A percentile compares a stretch with the other conserved stretches of the same genome.
These are phyloP conservation scores for Saturnispora gosingensis DNA, from an alignment of 805 yeast genomes.

Conservation along the genomic window DNA sequence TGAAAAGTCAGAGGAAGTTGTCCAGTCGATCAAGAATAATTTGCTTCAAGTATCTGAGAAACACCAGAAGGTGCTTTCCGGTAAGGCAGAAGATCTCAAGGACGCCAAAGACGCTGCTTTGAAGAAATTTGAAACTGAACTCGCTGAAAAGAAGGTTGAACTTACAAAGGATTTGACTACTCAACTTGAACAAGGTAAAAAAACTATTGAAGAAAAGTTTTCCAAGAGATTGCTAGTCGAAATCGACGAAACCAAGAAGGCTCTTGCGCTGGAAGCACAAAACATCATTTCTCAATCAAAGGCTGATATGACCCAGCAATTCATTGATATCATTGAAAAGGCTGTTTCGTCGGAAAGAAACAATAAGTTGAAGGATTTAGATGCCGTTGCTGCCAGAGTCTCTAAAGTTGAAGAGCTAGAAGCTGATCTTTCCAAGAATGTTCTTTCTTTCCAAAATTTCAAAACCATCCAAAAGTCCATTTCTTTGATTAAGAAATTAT, in stretches of 20 bases:
- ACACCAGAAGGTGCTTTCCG: slow-evolving; percentile 18
- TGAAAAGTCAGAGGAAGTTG: slow-evolving; percentile 17
- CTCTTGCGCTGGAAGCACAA: slow-evolving; percentile 60
- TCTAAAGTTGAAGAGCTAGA: slow-evolving; percentile 48
- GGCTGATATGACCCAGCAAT: slow-evolving; percentile 58
- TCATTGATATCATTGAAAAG: slow-evolving; percentile 47
- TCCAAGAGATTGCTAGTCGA: slow-evolving; percentile 50
- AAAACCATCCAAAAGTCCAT: slow-evolving; percentile 38
- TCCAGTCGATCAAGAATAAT: slow-evolving; percentile 18
- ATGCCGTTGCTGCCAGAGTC: slow-evolving; percentile 46
- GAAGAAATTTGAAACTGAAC: slow-evolving; percentile 28
- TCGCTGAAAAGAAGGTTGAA: slow-evolving; percentile 34
- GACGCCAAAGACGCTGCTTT: slow-evolving; percentile 5
- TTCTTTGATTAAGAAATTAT: slow-evolving; percentile 32
- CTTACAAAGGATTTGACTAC: slow-evolving; percentile 49
- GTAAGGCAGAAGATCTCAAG: slow-evolving; percentile 23
- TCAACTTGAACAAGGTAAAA: slow-evolving; percentile 55
- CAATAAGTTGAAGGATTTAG: slow-evolving; percentile 65
- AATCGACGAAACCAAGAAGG: slow-evolving; percentile 55
- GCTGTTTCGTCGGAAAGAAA: slow-evolving; percentile 67
- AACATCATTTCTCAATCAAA: slow-evolving; percentile 63
- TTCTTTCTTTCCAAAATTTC: slow-evolving; percentile 30
- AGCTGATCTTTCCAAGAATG: slow-evolving; percentile 32
- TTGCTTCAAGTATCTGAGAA: slow-evolving; percentile 17
- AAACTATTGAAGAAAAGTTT: slow-evolving; percentile 50